Conservation (phyloP, 129 eudicot species). For the Erigeron canadensis region DNA sequence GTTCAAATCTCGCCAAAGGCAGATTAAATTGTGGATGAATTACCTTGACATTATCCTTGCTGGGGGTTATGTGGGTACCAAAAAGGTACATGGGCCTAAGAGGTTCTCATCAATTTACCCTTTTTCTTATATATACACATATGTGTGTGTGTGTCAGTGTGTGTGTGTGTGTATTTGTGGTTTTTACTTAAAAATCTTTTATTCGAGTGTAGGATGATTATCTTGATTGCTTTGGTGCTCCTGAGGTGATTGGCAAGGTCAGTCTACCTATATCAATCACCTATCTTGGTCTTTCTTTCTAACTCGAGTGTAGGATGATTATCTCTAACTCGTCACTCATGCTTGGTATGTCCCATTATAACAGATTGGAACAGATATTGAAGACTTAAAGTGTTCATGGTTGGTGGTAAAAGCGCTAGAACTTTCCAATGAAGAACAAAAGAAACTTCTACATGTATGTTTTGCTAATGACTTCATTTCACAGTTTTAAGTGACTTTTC, state of each 20-base stretch:
- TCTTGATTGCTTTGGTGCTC: constrained; percentile 81
- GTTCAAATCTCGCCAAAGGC: too few relatives aligned
- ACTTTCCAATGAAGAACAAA: constrained; percentile 64
- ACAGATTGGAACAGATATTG: constrained; percentile 84
- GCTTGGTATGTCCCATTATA: neutral
- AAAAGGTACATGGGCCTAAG: too few relatives aligned
- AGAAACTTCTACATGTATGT: constrained; percentile 56
- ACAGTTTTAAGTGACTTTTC: neutral
- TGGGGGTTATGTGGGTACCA: too few relatives aligned
- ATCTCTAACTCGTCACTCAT: neutral
- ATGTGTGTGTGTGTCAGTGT: too few relatives aligned
- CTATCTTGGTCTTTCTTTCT: neutral
- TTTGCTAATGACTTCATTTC: neutral
- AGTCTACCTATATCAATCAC: constrained; percentile 15
- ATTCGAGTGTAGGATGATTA: constrained; percentile 62
- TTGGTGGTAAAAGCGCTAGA: constrained; percentile 74
- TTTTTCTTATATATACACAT: too few relatives aligned
- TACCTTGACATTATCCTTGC: too few relatives aligned
- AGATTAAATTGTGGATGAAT: too few relatives aligned
- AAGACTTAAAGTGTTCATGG: constrained; percentile 86
- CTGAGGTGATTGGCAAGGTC: constrained; percentile 80
- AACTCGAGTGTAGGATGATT: too few relatives aligned
- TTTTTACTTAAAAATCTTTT: neutral
- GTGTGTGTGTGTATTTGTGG: too few relatives aligned
- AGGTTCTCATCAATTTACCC: too few relatives aligned